These are phyloP conservation scores for Elsinoe ampelina DNA, from an alignment of 2,329 filamentous ascomycete species.

Conservation along the genomic window DNA sequence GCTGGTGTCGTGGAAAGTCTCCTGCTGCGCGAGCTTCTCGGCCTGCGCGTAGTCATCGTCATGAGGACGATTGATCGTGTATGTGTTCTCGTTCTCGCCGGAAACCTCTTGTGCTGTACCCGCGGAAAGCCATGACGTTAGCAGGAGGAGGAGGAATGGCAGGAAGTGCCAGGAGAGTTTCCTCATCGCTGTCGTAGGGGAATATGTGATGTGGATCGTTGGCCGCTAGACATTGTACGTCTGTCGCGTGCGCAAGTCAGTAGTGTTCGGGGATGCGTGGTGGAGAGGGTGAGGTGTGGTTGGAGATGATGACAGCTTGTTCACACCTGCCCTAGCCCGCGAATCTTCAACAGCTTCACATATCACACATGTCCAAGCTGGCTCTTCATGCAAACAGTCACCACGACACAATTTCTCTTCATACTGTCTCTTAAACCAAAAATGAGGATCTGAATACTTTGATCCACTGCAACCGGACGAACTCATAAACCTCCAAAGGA, in stretches of 20 bases:
- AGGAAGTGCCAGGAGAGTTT: neutral
- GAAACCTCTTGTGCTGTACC: neutral
- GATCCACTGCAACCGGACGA: no score
- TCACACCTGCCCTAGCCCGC: conserved; percentile 1
- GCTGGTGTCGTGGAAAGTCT: neutral
- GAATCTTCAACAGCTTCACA: conserved; percentile 3
- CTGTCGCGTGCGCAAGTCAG: neutral
- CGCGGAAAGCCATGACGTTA: neutral
- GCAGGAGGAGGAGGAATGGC: neutral
- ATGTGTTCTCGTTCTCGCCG: neutral
- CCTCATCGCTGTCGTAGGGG: neutral
- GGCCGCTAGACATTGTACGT: conserved; percentile 9
- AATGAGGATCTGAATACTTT: no score
- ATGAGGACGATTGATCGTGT: neutral
- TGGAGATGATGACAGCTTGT: conserved; percentile 15
- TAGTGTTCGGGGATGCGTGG: neutral
- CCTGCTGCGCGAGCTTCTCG: neutral
- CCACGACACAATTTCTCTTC: no score
- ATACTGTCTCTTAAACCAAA: no score
- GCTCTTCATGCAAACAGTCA: neutral
- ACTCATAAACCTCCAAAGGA: no score
- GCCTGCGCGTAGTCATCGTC: neutral
- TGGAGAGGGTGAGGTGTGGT: neutral
- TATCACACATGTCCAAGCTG: neutral
- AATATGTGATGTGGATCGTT: neutral